These are phyloP conservation scores for Lepidium campestre DNA, from an alignment of 441 rosid genomes.

Conservation along the genomic window DNA sequence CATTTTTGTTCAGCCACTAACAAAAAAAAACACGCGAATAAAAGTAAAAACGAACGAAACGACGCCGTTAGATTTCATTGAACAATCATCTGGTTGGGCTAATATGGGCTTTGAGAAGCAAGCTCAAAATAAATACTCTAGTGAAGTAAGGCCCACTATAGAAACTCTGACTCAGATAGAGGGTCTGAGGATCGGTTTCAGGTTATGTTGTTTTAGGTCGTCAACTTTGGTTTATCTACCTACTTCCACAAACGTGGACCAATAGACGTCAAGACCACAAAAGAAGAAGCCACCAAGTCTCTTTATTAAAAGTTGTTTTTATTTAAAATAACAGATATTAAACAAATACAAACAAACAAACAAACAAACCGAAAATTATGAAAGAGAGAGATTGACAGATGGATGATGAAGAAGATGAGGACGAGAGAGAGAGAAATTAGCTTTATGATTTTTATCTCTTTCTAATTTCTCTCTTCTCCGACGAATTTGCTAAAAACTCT, in stretches of 20 bases:
- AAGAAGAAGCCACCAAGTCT: not conserved
- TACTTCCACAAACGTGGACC: not conserved
- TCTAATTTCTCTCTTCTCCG: not conserved
- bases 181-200: not conserved
- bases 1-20: conserved; percentile 30
- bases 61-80: no score
- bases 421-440: not conserved
- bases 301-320: not conserved
- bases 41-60: not conserved
- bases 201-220: not conserved
- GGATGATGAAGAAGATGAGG: conserved; percentile 12
- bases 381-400: conserved; percentile 22
- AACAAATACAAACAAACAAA: not conserved
- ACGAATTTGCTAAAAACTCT: not conserved
- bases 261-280: not conserved
- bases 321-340: not conserved
- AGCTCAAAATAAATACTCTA: no score
- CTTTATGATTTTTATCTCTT: conserved; percentile 4
- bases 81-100: no score
- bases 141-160: no score
- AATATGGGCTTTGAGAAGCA: no score
- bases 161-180: no score
- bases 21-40: not conserved
- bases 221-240: not conserved
- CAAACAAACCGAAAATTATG: conserved; percentile 13